phyloP scores from a whole-genome alignment of 345 rosid species.

The Lepidium africanum region DNA sequence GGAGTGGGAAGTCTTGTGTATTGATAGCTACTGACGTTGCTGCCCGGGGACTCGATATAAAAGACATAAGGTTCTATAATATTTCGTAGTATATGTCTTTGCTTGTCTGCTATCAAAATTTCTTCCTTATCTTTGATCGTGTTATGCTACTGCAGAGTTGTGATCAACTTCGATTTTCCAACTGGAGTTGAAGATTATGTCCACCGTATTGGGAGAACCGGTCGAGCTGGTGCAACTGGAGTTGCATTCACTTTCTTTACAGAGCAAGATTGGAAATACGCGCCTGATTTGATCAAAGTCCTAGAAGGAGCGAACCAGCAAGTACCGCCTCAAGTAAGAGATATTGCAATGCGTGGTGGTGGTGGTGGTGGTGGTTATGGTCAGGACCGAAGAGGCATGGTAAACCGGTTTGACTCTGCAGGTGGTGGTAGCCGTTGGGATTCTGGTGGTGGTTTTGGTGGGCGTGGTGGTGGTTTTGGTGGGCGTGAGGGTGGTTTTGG shows the following conservation, averaged over 20 bases:
- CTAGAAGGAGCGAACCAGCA: conserved; percentile 89
- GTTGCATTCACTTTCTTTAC: conserved; percentile 87
- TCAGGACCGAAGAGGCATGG: conserved; percentile 62
- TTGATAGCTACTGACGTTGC: conserved; percentile 98
- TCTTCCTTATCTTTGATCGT: conserved; percentile 1
- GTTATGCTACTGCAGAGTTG: conserved; percentile 49
- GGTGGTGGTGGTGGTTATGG: conserved; percentile 48
- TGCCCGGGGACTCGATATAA: conserved; percentile 94
- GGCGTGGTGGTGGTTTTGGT: conserved; percentile 40
- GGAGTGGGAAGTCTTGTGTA: conserved; percentile 70
- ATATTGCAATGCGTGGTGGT: conserved; percentile 79
- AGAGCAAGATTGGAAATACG: conserved; percentile 86
- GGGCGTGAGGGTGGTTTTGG: conserved; percentile 30
- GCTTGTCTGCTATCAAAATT: not conserved
- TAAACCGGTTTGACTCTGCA: conserved; percentile 60
- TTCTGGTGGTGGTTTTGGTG: conserved; percentile 45
- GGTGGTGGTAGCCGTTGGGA: conserved; percentile 69
- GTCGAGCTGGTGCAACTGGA: conserved; percentile 98
- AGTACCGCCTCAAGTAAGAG: conserved; percentile 79
- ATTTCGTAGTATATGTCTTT: not conserved
- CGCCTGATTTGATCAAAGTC: conserved; percentile 75
- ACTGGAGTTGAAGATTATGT: conserved; percentile 95
- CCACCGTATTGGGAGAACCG: conserved; percentile 98
- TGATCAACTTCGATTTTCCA: conserved; percentile 92
- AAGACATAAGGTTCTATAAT: conserved; percentile 63